Conservation (phyloP, 2,329 filamentous ascomycete species). For the Diaporthe helianthi region DNA sequence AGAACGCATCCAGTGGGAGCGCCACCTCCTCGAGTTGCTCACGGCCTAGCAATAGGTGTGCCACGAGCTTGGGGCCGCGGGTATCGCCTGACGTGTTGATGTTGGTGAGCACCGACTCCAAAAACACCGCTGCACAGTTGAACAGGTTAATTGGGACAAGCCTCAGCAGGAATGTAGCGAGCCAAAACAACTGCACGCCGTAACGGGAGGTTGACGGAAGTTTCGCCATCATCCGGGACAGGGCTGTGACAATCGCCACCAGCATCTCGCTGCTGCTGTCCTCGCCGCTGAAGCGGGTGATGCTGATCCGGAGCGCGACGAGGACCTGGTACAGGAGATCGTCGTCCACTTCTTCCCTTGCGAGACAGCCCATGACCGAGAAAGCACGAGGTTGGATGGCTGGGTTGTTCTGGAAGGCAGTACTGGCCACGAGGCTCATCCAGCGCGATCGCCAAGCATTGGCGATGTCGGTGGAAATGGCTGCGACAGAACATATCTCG, state of each 20-base stretch:
- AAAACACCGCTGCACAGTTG: conserved; percentile 69
- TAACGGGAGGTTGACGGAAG: conserved; percentile 72
- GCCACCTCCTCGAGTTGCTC: conserved; percentile 67
- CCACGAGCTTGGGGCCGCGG: conserved; percentile 64
- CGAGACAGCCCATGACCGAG: conserved; percentile 74
- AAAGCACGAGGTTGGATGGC: conserved; percentile 74
- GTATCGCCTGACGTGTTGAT: conserved; percentile 68
- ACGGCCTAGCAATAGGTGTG: conserved; percentile 67
- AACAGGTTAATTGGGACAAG: conserved; percentile 69
- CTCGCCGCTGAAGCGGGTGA: conserved; percentile 66
- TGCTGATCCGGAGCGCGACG: conserved; percentile 70
- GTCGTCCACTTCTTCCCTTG: conserved; percentile 75
- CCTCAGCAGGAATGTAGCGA: conserved; percentile 70
- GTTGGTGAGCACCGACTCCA: conserved; percentile 70
- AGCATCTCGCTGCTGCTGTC: conserved; percentile 73
- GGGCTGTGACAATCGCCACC: conserved; percentile 69
- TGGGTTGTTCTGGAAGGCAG: conserved; percentile 75
- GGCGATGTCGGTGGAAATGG: conserved; percentile 68
- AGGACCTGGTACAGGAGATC: conserved; percentile 75
- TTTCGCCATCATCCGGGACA: conserved; percentile 76
- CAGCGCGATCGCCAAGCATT: conserved; percentile 75
- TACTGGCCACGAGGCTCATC: conserved; percentile 77
- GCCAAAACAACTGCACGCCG: conserved; percentile 73
- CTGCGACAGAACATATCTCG: conserved; percentile 68
- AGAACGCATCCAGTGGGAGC: conserved; percentile 67